Conservation (phyloP, 257 asterid species). For the Scutellaria minor region DNA sequence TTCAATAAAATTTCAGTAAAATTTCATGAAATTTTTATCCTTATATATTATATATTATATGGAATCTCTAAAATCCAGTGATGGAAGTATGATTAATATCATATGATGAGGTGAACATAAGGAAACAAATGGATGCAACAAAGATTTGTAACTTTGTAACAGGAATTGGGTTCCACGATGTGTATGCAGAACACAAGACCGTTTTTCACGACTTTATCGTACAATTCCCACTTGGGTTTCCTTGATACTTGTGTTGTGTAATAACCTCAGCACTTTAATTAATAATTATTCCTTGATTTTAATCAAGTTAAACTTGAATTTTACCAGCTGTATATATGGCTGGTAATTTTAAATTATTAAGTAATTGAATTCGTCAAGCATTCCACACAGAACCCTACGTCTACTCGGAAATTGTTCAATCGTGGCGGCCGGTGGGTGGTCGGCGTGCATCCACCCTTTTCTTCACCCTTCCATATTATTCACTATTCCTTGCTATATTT, state of each 20-base stretch:
- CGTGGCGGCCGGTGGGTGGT: slow-evolving; percentile 25
- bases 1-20: no score
- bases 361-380: background rate
- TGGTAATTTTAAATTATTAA: no score
- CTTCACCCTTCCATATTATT: background rate
- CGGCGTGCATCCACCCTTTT: background rate
- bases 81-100: background rate
- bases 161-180: slow-evolving; percentile 41
- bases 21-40: no score
- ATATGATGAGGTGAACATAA: background rate
- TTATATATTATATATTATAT: no score
- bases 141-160: slow-evolving; percentile 38
- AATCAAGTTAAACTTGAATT: no score
- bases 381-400: slow-evolving; percentile 31
- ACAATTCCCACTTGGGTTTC: slow-evolving; percentile 39
- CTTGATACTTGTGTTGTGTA: slow-evolving; percentile 14
- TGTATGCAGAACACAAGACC: slow-evolving; percentile 60
- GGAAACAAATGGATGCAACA: slow-evolving; percentile 38
- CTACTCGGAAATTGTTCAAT: slow-evolving; percentile 30
- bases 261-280: no score
- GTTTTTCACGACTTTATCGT: slow-evolving; percentile 48
- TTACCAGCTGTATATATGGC: background rate
- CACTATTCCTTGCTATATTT: background rate
- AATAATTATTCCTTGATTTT: background rate
- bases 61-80: no score